phyloP scores from a whole-genome alignment of 1,139 yeast genomes.

The Diutina siamensis region DNA sequence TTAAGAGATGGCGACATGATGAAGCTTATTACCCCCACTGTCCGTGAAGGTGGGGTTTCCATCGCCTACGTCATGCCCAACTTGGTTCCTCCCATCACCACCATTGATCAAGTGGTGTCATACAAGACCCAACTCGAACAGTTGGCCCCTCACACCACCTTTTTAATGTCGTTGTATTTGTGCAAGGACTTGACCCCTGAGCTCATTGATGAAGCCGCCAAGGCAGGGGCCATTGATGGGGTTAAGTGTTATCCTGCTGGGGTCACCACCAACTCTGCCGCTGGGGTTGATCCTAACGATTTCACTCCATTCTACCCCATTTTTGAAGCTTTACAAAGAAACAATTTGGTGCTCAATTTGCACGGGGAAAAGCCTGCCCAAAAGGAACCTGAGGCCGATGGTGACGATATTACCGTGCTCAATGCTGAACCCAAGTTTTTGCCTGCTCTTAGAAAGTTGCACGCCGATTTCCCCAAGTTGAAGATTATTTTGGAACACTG shows the following conservation, averaged over 20 bases:
- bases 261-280: constrained; percentile 87
- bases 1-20: constrained; percentile 90
- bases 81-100: constrained; percentile 81
- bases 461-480: constrained; percentile 72
- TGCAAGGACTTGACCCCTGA: constrained; percentile 76
- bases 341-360: constrained; percentile 65
- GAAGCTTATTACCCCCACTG: constrained; percentile 83
- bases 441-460: constrained; percentile 80
- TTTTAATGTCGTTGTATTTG: constrained; percentile 82
- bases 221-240: constrained; percentile 59
- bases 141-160: constrained; percentile 77
- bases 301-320: constrained; percentile 81
- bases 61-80: constrained; percentile 96
- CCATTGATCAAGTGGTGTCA: constrained; percentile 58
- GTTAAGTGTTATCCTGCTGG: constrained; percentile 98
- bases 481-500: constrained; percentile 91
- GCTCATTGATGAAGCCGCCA: constrained; percentile 69
- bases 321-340: constrained; percentile 75
- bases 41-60: constrained; percentile 80
- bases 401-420: constrained; percentile 62
- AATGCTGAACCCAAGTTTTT: constrained; percentile 89
- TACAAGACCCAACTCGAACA: constrained; percentile 55
- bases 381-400: constrained; percentile 24
- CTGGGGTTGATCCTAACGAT: constrained; percentile 92
- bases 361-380: constrained; percentile 86